Base-by-base conservation (phyloP, 768 basidiomycete species). In the Paxillus involutus region DNA sequence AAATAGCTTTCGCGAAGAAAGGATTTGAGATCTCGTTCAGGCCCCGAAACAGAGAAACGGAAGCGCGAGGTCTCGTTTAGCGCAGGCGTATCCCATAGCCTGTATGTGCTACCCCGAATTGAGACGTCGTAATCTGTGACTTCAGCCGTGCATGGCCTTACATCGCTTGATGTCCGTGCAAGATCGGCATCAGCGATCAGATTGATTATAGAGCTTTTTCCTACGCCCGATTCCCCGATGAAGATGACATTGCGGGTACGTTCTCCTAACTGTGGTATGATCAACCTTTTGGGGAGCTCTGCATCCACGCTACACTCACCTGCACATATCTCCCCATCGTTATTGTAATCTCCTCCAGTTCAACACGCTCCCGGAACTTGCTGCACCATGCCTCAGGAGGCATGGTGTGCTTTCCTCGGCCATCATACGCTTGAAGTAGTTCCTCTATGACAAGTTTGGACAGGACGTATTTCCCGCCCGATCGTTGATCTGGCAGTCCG, bases 71-170 rank as follows among this genome's bases (percentile, higher is more conserved):
- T 24, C 11, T 49, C 26, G 19, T 68, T 59, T 40, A 68, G 37
- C 24, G 73, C 72, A 7, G 63, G 68, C 17, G 71, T 75, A 36
- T 75, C 71, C 67, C 62, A 75, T 36, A 73, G 17, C 46, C 44
- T 54, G 35, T 61, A 65, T 40, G 6, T 12, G 7, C 33, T 49
- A 4, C 52, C 66, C 4, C 33, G n/a, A 43, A 72, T 45, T n/a
- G 29, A 46, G 14, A 63, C 60, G 0, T 59, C 44, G 55, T 77
- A 73, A 0, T 39, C 13, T 6, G 47, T 30, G 49, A 58, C 64
- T 1, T 57, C 26, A 21, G 63, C 53, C 33, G 57, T 58, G 45
- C 45, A 52, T 14, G 33, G 30, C 9, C 39, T 21, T 11, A 10
- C 41, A 39, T 24, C 17, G 24, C 35, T 32, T 10, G 35, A 37